Evolutionary conservation across 1,139 yeast genomes (phyloP), one percentile per base, ranked within the genome.

Genomic region (Candida sp.): DNA sequence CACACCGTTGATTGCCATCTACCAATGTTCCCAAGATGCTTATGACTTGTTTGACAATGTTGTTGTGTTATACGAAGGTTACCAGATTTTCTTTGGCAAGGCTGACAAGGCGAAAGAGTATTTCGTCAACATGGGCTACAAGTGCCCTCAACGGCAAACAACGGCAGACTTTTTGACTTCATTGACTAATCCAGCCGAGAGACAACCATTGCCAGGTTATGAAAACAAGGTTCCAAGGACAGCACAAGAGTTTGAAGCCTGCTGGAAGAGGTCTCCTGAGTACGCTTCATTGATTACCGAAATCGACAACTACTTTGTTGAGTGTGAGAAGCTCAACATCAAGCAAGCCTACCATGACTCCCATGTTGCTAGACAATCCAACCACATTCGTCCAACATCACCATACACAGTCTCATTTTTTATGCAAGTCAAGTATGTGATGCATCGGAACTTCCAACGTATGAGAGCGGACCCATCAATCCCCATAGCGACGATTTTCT

Each of bases 131-230:
- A 72, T 80, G 81, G 86, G 86, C 5, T 82, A 69, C 58, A 67
- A 77, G 12, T 88, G 92, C 63, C 88, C 90, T 35, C 76, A 80
- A 35, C 83, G 96, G 67, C 92, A 88, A 72, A 86, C 96, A 7
- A 86, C 94, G 53, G 90, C 93, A 27, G 97, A 90, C 66, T 90
- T 81, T 67, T 75, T 90, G 61, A 89, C 96, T 3, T 83, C 93
- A 1, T 72, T 88, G 44, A 86, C 96, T 2, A 84, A 84, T 59
- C 91, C 94, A 8, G 68, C 75, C 5, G 93, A 86, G 65, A 79
- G 94, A 66, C 67, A 72, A 9, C 68, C 81, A 8, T 67, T 67
- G 49, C 65, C 70, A 22, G 94, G 91, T 2, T 77, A 61, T 52
- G 72, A 69, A 51, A 48, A 47, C 23, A 61, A 56, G 47, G 70